A percentile compares a stretch with the other conserved stretches of the same genome.
Conservation (phyloP, 129 eudicot species). For the Escallonia rubra region DNA sequence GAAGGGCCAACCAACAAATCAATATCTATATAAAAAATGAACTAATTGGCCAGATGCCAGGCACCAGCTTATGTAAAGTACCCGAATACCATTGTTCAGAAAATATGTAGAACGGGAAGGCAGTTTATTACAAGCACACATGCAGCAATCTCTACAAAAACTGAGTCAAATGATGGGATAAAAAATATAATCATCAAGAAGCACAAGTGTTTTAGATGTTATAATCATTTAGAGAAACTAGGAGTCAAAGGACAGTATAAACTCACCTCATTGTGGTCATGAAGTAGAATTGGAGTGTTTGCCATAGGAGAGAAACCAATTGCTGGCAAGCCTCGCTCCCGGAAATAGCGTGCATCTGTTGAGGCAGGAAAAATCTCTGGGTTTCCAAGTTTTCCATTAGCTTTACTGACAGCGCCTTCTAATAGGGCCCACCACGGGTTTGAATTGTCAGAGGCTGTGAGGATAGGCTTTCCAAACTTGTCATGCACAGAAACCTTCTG, state of each 20-base stretch:
- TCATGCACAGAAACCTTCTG: conserved; percentile 58
- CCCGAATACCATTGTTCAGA: no score
- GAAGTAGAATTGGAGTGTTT: conserved; percentile 91
- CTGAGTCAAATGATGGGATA: no score
- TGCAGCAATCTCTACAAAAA: no score
- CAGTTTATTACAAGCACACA: no score
- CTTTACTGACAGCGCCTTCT: conserved; percentile 62
- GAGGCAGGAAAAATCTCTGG: conserved; percentile 93
- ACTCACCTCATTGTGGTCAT: conserved; percentile 91
- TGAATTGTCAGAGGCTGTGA: conserved; percentile 63
- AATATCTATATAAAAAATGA: no score
- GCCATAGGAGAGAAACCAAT: conserved; percentile 98
- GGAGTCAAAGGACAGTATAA: background rate
- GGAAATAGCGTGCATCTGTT: conserved; percentile 88
- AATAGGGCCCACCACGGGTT: conserved; percentile 94
- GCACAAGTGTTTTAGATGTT: no score
- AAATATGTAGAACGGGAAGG: no score
- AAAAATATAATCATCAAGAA: no score
- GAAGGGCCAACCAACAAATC: no score
- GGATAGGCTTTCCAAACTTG: conserved; percentile 62
- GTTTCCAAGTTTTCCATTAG: conserved; percentile 62
- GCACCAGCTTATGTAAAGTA: no score
- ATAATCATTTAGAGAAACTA: no score
- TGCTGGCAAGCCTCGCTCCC: conserved; percentile 74
- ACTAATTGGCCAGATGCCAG: no score